phyloP scores from a whole-genome alignment of 768 basidiomycete genomes.

The Lactifluus subvellereus region DNA sequence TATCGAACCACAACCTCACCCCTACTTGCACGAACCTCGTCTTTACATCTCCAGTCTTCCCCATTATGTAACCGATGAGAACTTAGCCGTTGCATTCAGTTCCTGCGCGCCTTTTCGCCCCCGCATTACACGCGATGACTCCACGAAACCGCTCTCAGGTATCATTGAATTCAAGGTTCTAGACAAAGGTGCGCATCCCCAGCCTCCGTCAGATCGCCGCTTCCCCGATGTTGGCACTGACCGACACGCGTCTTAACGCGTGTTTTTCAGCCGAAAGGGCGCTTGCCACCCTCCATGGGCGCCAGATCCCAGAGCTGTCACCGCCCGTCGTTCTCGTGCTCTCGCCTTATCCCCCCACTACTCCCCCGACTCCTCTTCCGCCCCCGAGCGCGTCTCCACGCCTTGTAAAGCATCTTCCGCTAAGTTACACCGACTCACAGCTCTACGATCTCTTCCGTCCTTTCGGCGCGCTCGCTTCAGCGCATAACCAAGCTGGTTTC shows the following conservation, averaged over 20 bases:
- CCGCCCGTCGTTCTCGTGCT: slow-evolving; percentile 60
- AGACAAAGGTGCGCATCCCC: slow-evolving; percentile 57
- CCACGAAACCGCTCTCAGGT: slow-evolving; percentile 50
- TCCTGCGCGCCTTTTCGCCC: slow-evolving; percentile 79
- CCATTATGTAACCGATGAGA: slow-evolving; percentile 66
- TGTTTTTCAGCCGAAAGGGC: slow-evolving; percentile 73
- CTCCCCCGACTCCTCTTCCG: slow-evolving; percentile 66
- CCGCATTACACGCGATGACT: slow-evolving; percentile 58
- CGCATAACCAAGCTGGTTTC: slow-evolving; percentile 65
- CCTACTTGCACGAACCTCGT: slow-evolving; percentile 78
- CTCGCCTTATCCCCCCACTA: slow-evolving; percentile 80
- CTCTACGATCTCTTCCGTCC: slow-evolving; percentile 83
- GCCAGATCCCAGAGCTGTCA: slow-evolving; percentile 55
- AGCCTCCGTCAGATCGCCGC: slow-evolving; percentile 3
- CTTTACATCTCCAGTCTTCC: slow-evolving; percentile 79
- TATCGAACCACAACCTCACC: slow-evolving; percentile 48
- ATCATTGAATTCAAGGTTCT: slow-evolving; percentile 81
- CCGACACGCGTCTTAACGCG: slow-evolving; percentile 19
- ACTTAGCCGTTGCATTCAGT: slow-evolving; percentile 66
- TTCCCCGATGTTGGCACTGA: background rate
- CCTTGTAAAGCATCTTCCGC: slow-evolving; percentile 79
- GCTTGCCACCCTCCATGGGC: slow-evolving; percentile 73
- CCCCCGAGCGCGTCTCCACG: slow-evolving; percentile 73
- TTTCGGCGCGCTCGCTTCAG: slow-evolving; percentile 78
- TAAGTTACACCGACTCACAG: slow-evolving; percentile 57